Evolutionary conservation across 306 rosid species (phyloP).

Genomic region (barrel medic (Medicago truncatula)): MtrunA17r5.0-ANR NC_053048.1:39972001-39972500

Average conservation of each 20-base stretch:
- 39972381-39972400: neutral
- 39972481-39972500: constrained; percentile 7
- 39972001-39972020: constrained; percentile 36
- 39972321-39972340: constrained; percentile 9
- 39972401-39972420: constrained; percentile 16
- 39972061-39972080: constrained; percentile 88
- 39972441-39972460: neutral
- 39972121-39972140: constrained; percentile 40
- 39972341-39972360: constrained; percentile 4
- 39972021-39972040: constrained; percentile 75
- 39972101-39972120: constrained; percentile 82
- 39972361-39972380: constrained; percentile 17
- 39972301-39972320: neutral
- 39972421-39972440: constrained; percentile 12
- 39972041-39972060: constrained; percentile 78
- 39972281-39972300: neutral
- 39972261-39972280: neutral
- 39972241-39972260: neutral
- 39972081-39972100: constrained; percentile 92
- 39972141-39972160: neutral
- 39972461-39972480: constrained; percentile 6
- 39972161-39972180: neutral
- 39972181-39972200: neutral
- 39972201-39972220: too few species aligned
- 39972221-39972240: neutral